Evolutionary conservation across 306 rosid species (phyloP).

Genomic region (Begonia peltatifolia): DNA sequence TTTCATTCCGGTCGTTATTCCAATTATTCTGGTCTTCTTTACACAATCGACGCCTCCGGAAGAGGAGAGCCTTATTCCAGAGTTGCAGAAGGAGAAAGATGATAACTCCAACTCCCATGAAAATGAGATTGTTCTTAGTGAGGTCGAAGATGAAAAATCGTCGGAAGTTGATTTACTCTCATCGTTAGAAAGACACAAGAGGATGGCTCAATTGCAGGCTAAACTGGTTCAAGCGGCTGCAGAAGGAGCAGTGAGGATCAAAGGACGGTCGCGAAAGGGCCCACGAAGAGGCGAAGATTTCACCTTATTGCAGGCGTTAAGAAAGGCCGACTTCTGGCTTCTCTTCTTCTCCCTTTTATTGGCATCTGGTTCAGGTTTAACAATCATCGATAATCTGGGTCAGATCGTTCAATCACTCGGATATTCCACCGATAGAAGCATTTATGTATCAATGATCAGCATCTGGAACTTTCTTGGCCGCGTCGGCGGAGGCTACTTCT

Average conservation of each 20-base stretch:
- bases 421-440: constrained; percentile 37
- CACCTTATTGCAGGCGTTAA: constrained; percentile 76
- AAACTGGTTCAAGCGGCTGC: constrained; percentile 45
- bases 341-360: constrained; percentile 62
- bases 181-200: constrained; percentile 37
- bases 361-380: constrained; percentile 90
- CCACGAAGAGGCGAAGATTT: constrained; percentile 85
- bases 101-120: constrained; percentile 8
- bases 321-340: constrained; percentile 92
- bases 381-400: constrained; percentile 82
- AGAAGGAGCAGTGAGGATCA: constrained; percentile 37
- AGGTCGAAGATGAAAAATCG: constrained; percentile 37
- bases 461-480: constrained; percentile 99
- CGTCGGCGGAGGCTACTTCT: constrained; percentile 80
- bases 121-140: constrained; percentile 22
- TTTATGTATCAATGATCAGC: constrained; percentile 80
- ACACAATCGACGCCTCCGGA: constrained; percentile 15
- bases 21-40: constrained; percentile 44
- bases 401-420: constrained; percentile 76
- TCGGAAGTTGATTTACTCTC: constrained; percentile 37
- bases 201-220: constrained; percentile 40
- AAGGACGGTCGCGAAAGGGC: constrained; percentile 30
- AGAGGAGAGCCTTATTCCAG: constrained; percentile 36
- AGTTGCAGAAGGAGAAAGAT: constrained; percentile 13
- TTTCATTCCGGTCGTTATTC: constrained; percentile 40